Conservation (phyloP, 2,329 filamentous ascomycete species). For the Myriosclerotinia curreyana region DNA sequence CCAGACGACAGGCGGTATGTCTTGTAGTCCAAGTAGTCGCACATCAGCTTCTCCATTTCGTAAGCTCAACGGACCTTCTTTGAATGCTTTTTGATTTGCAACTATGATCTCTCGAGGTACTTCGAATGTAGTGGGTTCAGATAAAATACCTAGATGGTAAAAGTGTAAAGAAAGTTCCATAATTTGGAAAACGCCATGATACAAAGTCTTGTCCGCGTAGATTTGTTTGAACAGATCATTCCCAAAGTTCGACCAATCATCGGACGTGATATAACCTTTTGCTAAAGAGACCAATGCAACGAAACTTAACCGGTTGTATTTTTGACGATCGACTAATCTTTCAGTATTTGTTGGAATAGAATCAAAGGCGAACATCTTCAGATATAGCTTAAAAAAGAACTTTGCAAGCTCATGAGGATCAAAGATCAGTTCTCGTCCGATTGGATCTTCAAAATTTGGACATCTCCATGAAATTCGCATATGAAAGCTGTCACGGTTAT, state of each 20-base stretch:
- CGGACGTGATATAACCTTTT: not conserved
- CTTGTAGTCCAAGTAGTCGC: not conserved
- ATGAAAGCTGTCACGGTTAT: not conserved
- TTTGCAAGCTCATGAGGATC: not conserved
- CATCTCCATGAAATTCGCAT: constrained; percentile 8
- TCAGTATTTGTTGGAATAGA: too few species aligned
- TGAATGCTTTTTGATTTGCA: not conserved
- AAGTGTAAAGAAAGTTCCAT: not conserved
- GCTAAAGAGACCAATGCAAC: constrained; percentile 4
- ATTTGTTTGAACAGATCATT: not conserved
- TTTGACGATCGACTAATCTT: not conserved
- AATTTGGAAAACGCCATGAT: not conserved
- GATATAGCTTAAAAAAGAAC: constrained; percentile 7
- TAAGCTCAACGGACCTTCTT: not conserved
- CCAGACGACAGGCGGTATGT: constrained; percentile 20
- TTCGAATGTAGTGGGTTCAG: too few species aligned
- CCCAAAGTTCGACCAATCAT: not conserved
- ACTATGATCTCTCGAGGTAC: not conserved
- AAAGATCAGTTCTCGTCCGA: not conserved
- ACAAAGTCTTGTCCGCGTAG: not conserved
- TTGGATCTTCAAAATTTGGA: not conserved
- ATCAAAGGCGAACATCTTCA: constrained; percentile 5
- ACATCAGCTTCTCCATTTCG: not conserved
- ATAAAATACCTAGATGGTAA: not conserved
- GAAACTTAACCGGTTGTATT: constrained; percentile 11